These are phyloP conservation scores for Scheffersomyces cryptocercus DNA, from an alignment of 1,139 yeast species.

Conservation along the genomic window DNA sequence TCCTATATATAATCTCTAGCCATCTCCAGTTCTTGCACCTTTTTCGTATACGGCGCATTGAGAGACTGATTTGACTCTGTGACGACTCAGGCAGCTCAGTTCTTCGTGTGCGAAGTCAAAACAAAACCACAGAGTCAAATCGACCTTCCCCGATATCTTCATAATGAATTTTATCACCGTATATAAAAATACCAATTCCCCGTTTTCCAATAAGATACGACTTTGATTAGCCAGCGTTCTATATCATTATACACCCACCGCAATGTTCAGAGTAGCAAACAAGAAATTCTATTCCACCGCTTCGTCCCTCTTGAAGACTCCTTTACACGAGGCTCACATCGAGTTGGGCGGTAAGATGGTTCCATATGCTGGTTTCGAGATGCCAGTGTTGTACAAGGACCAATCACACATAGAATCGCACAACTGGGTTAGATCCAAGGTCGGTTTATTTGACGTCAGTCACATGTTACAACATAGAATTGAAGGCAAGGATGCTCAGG, in stretches of 20 bases:
- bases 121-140: no score
- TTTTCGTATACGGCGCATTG: no score
- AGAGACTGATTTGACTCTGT: no score
- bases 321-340: constrained; percentile 78
- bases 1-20: no score
- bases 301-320: constrained; percentile 56
- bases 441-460: constrained; percentile 93
- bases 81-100: no score
- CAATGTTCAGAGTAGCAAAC: constrained; percentile 11
- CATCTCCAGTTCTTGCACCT: no score
- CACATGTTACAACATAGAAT: constrained; percentile 93
- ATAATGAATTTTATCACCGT: no score
- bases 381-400: constrained; percentile 86
- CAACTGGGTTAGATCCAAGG: constrained; percentile 85
- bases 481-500: constrained; percentile 66
- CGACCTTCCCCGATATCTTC: no score
- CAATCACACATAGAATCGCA: constrained; percentile 92
- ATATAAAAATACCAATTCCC: no score
- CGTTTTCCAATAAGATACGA: no score
- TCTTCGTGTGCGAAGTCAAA: no score
- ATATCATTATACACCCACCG: not conserved
- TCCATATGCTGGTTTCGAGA: constrained; percentile 89
- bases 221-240: constrained; percentile 2
- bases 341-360: constrained; percentile 87
- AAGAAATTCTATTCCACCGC: constrained; percentile 26